phyloP scores from a whole-genome alignment of 169 alveolate species.

The Plasmodium malariae region DNA sequence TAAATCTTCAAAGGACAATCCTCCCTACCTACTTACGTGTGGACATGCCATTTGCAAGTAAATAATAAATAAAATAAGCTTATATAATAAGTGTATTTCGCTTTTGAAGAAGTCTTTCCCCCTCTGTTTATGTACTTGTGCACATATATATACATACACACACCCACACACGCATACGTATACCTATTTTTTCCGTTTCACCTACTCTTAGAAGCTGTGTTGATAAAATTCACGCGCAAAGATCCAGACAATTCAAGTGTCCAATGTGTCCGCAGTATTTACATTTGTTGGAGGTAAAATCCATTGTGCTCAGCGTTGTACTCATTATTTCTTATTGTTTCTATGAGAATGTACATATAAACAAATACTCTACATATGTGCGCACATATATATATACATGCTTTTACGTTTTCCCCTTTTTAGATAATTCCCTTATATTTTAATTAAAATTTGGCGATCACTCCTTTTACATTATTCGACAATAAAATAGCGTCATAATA shows the following conservation, averaged over 20 bases:
- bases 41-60: slow-evolving; percentile 82
- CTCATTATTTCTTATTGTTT: not conserved
- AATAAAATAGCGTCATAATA: too few relatives aligned
- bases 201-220: slow-evolving; percentile 48
- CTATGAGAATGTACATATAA: not conserved
- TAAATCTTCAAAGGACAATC: slow-evolving; percentile 73
- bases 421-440: slow-evolving; percentile 65
- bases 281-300: slow-evolving; percentile 51
- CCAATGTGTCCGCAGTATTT: slow-evolving; percentile 76
- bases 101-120: not conserved
- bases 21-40: slow-evolving; percentile 77
- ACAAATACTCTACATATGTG: not conserved
- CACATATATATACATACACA: not conserved
- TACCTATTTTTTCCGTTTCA: not conserved
- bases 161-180: not conserved
- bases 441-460: slow-evolving; percentile 10
- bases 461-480: too few relatives aligned
- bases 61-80: not conserved
- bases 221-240: slow-evolving; percentile 74
- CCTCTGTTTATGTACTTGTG: too few relatives aligned
- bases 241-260: slow-evolving; percentile 72
- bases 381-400: not conserved
- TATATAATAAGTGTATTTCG: not conserved
- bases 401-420: slow-evolving; percentile 11
- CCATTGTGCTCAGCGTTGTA: not conserved